Percentiles rank a stretch among this genome's conserved stretches.
Conservation (phyloP, 208 protist species). For the Trypanosomatidae sp. region DNA sequence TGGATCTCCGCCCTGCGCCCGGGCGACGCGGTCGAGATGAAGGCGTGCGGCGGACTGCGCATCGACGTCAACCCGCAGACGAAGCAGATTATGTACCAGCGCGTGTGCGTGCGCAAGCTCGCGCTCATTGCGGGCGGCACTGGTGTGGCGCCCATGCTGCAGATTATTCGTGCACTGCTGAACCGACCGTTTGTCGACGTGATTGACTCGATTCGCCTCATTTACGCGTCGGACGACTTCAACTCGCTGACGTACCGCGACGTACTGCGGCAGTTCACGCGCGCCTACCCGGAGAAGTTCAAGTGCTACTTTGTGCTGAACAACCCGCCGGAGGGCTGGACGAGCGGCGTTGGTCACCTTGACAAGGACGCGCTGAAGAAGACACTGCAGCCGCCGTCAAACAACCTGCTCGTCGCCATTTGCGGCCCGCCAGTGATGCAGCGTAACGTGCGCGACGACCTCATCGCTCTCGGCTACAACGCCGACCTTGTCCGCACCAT, state of each 20-base stretch:
- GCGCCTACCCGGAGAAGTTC: slow-evolving; percentile 36
- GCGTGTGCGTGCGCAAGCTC: background rate
- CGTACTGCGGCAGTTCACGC: slow-evolving; percentile 12
- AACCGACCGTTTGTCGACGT: slow-evolving; percentile 45
- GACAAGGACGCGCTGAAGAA: slow-evolving; percentile 28
- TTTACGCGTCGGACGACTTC: slow-evolving; percentile 55
- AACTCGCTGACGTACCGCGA: slow-evolving; percentile 39
- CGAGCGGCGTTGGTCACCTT: slow-evolving; percentile 41
- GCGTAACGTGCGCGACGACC: background rate
- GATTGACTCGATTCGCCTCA: slow-evolving; percentile 36
- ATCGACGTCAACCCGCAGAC: slow-evolving; percentile 1
- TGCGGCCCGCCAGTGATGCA: slow-evolving; percentile 51
- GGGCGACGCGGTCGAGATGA: slow-evolving; percentile 67
- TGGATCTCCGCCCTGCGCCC: slow-evolving; percentile 48
- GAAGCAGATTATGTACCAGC: background rate
- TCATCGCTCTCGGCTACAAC: background rate
- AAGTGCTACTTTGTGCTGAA: slow-evolving; percentile 50
- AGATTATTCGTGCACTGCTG: slow-evolving; percentile 78
- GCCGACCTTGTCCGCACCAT: slow-evolving; percentile 28
- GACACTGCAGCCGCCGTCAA: slow-evolving; percentile 1
- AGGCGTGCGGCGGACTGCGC: slow-evolving; percentile 39
- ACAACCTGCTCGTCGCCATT: slow-evolving; percentile 47
- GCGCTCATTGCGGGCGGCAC: slow-evolving; percentile 7
- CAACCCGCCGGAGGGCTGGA: slow-evolving; percentile 49
- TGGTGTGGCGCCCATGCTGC: slow-evolving; percentile 88